Conservation (phyloP, 495 filamentous ascomycete genomes). For the Aspergillus olivimuriae region DNA sequence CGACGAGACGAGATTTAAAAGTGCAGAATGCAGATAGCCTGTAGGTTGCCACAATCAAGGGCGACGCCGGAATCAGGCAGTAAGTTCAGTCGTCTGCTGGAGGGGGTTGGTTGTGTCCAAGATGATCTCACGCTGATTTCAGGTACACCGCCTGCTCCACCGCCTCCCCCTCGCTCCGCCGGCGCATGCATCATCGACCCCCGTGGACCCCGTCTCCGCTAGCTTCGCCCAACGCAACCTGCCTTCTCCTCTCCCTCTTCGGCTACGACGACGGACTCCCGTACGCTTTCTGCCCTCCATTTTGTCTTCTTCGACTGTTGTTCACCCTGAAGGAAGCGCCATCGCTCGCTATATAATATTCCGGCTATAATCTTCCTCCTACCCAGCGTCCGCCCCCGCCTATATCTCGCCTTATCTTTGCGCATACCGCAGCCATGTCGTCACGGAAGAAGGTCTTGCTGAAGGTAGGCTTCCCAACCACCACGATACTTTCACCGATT, state of each 20-base stretch:
- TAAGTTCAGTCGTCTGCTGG: too few relatives aligned
- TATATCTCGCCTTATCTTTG: constrained; percentile 6
- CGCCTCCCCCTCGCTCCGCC: too few relatives aligned
- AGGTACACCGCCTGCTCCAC: constrained; percentile 26
- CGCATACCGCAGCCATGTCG: constrained; percentile 61
- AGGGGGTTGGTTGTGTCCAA: too few relatives aligned
- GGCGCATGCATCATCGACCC: constrained; percentile 31
- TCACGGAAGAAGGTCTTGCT: constrained; percentile 95
- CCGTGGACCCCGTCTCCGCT: constrained; percentile 13
- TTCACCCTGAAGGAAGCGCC: too few relatives aligned
- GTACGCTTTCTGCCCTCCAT: constrained; percentile 2
- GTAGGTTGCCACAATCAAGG: too few relatives aligned
- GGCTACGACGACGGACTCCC: constrained; percentile 2
- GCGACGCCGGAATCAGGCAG: too few relatives aligned
- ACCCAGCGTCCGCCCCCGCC: background rate
- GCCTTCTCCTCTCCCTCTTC: constrained; percentile 18
- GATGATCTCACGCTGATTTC: too few relatives aligned
- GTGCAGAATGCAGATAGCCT: too few relatives aligned
- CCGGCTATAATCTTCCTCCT: background rate
- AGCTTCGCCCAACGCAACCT: background rate
- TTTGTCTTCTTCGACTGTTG: too few relatives aligned
- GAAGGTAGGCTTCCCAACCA: constrained; percentile 57
- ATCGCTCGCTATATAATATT: background rate
- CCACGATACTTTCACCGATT: background rate
- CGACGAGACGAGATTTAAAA: too few relatives aligned